Evolutionary conservation across 2,329 filamentous ascomycete genomes (phyloP).

Genomic region (Fusarium heterosporum): DNA sequence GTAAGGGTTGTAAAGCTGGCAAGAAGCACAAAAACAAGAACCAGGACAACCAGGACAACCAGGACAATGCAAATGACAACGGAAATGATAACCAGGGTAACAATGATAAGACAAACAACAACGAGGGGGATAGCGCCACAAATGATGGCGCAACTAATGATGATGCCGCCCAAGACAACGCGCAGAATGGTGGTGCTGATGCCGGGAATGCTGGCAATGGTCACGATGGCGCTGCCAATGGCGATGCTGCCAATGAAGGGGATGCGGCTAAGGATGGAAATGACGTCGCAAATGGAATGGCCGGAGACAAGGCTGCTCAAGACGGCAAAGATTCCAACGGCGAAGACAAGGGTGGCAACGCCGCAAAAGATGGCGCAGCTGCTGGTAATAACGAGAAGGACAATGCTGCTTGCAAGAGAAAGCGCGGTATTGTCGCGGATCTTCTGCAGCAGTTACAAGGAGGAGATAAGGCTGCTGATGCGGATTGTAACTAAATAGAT

Average conservation of each 20-base stretch:
- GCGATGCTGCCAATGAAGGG: background rate
- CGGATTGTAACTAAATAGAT: background rate
- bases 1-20: background rate
- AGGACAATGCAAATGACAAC: background rate
- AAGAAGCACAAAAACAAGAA: background rate
- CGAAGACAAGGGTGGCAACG: background rate
- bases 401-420: background rate
- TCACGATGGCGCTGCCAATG: background rate
- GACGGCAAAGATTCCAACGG: background rate
- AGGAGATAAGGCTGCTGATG: background rate
- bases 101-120: background rate
- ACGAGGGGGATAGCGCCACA: background rate
- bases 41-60: background rate
- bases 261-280: background rate
- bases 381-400: background rate
- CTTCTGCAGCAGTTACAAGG: background rate
- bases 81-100: background rate
- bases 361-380: background rate
- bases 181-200: background rate
- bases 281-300: background rate
- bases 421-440: background rate
- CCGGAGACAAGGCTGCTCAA: background rate
- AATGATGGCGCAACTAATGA: background rate
- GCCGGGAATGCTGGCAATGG: background rate
- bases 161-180: background rate